These are phyloP conservation scores for Psidium friedrichsthalianum DNA, from an alignment of 345 rosid species.

Conservation along the genomic window DNA sequence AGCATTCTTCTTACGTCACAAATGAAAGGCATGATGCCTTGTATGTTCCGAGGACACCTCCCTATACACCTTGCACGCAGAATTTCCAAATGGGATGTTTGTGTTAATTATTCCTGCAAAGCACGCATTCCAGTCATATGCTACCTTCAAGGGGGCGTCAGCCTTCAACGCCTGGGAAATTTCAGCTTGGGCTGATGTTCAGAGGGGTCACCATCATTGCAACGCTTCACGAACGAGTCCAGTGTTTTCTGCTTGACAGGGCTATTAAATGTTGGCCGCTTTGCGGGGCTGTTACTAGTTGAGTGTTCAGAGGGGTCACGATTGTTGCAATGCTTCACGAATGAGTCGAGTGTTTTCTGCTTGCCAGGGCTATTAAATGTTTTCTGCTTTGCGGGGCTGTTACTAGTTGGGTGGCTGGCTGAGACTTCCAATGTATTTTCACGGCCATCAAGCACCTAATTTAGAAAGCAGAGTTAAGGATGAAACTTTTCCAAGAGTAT, in stretches of 20 bases:
- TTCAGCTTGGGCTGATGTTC: slow-evolving; percentile 29
- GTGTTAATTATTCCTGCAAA: not conserved
- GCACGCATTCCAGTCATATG: not conserved
- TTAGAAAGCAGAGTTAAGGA: not conserved
- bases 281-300: slow-evolving; percentile 33
- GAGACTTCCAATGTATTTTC: slow-evolving; percentile 65
- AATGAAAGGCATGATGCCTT: not conserved
- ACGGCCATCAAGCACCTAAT: slow-evolving; percentile 75
- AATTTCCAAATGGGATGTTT: not conserved
- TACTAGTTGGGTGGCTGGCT: slow-evolving; percentile 4
- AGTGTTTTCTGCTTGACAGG: slow-evolving; percentile 50
- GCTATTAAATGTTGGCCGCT: not conserved
- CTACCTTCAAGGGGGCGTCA: not conserved
- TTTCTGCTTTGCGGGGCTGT: slow-evolving; percentile 31
- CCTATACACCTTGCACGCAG: not conserved
- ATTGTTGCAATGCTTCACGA: slow-evolving; percentile 50
- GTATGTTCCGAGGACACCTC: not conserved
- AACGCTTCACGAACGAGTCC: slow-evolving; percentile 52
- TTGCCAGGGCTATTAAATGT: slow-evolving; percentile 6
- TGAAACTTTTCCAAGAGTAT: not conserved
- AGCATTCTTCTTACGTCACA: not conserved
- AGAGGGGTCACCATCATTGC: slow-evolving; percentile 25
- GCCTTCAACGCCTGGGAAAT: slow-evolving; percentile 28
- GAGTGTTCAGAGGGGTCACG: slow-evolving; percentile 20
- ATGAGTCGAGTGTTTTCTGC: slow-evolving; percentile 58